Evolutionary conservation across 768 basidiomycete species (phyloP).

Genomic region (Lactarius psammicola): DNA sequence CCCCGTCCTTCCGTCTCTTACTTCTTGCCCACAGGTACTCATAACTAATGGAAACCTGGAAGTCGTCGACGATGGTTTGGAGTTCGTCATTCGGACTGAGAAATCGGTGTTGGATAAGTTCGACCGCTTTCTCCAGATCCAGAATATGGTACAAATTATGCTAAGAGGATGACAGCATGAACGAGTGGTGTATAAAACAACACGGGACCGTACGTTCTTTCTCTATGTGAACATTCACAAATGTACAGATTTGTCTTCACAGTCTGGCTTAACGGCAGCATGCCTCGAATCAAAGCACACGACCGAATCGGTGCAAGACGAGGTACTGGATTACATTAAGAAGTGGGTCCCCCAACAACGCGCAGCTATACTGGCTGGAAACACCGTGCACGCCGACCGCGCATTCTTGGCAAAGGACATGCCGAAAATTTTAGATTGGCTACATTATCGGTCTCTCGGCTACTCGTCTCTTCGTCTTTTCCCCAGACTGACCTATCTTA

Average conservation of each 20-base stretch:
- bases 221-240: background rate
- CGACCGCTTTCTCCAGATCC: conserved; percentile 28
- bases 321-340: conserved; percentile 75
- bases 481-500: conserved; percentile 18
- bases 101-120: conserved; percentile 69
- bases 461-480: background rate
- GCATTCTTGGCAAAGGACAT: conserved; percentile 72
- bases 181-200: conserved; percentile 81
- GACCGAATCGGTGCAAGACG: conserved; percentile 54
- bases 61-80: conserved; percentile 74
- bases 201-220: conserved; percentile 61
- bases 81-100: conserved; percentile 72
- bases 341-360: conserved; percentile 73
- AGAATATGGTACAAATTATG: background rate
- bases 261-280: conserved; percentile 82
- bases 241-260: conserved; percentile 9
- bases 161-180: conserved; percentile 57
- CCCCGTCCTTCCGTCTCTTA: background rate
- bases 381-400: conserved; percentile 80
- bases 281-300: conserved; percentile 72
- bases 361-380: conserved; percentile 78
- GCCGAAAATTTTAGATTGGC: conserved; percentile 75
- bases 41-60: conserved; percentile 86
- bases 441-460: conserved; percentile 67
- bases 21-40: conserved; percentile 54